Base-by-base conservation (phyloP, 768 basidiomycete species). In the Podaxis sp. region DNA sequence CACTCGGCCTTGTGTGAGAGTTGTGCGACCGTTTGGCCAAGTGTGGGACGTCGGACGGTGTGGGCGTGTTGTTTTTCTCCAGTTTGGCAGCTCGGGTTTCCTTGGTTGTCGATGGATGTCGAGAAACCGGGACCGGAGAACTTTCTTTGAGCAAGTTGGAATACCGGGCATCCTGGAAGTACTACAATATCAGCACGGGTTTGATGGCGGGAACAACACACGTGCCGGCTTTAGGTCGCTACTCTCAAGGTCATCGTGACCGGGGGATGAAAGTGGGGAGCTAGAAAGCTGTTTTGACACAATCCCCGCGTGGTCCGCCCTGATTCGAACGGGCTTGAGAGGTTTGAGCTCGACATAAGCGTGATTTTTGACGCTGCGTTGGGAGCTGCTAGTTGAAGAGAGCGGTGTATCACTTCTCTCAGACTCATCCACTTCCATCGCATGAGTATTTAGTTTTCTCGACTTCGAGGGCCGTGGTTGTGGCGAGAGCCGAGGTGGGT, bases 271-370 rank as follows among this genome's bases (percentile, higher is more conserved):
- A 24, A 50, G 13, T 15, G 49, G 25, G 22, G 58, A 59, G 50
- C 29, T 51, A 17, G 22, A 51, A 27, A 59, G n/a, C n/a, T 50
- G 47, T 19, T 24, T 17, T 49, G 47, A 40, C 5, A 5, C 49
- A 27, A 25, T 12, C 3, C 6, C 2, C 13, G 19, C 8, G 49
- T 13, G n/a, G 41, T 19, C 41, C 4, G 41, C 9, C 8, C 8
- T 43, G 57, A 55, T 9, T 19, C 22, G 51, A 17, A 22, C 33
- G 50, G 33, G 27, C 36, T 50, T 36, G n/a, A 12, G 19, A 25
- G 17, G 51, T 25, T 60, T 60, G n/a, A 60, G 25, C 17, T 60
- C 59, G 50, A 60, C 51, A 36, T 60, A 60, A 12, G 59, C 59
- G 29, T 52, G 36, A 29, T 60, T 60, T 33, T 53, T 52, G 22